These are phyloP conservation scores for Cladosporium cucumerinum DNA, from an alignment of 2,329 filamentous ascomycete species.

Conservation along the genomic window DNA sequence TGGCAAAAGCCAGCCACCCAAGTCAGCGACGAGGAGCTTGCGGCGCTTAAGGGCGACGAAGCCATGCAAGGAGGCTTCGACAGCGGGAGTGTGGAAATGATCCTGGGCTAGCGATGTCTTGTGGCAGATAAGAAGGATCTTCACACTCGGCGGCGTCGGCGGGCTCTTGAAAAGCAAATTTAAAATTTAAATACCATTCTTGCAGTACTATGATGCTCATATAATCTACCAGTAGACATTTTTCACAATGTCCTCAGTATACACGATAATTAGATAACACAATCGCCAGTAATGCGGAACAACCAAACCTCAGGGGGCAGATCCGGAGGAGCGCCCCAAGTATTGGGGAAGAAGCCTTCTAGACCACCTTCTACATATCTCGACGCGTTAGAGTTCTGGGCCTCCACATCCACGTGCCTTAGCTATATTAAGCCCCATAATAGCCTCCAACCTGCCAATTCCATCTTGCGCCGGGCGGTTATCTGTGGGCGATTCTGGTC, in stretches of 20 bases:
- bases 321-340: neutral
- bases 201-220: neutral
- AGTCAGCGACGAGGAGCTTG: constrained; percentile 23
- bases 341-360: neutral
- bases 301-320: neutral
- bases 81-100: constrained; percentile 16
- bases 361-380: neutral
- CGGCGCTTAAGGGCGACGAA: constrained; percentile 19
- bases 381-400: constrained; percentile 2
- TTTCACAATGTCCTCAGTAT: neutral
- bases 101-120: constrained; percentile 6
- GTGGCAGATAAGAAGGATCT: constrained; percentile 4
- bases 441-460: constrained; percentile 8
- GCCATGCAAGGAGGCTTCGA: constrained; percentile 18
- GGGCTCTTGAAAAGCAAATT: neutral
- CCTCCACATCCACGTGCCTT: constrained; percentile 15
- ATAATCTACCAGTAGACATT: neutral
- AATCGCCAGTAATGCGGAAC: neutral
- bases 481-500: constrained; percentile 13
- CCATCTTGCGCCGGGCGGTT: constrained; percentile 14
- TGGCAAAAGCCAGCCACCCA: constrained; percentile 30
- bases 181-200: neutral
- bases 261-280: neutral
- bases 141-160: neutral
- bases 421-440: neutral